Evolutionary conservation across 352 stramenopile genomes (phyloP).

Genomic region (Pilasporangium apinafurcum): DNA sequence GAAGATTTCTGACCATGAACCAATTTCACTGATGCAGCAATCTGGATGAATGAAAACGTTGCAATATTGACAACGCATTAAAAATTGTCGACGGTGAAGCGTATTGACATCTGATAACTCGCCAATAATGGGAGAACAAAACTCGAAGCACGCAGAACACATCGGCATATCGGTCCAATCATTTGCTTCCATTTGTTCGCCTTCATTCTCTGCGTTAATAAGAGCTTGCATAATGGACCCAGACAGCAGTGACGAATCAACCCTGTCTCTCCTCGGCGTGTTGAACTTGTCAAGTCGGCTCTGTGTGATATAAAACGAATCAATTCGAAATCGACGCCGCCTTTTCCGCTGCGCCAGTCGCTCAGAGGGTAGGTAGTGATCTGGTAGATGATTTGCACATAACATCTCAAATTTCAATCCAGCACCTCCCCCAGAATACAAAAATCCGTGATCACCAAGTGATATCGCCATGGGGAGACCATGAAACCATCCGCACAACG

Average conservation of each 20-base stretch:
- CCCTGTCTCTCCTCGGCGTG: conserved; percentile 2
- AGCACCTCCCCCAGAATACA: conserved; percentile 69
- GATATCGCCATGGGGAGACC: conserved; percentile 68
- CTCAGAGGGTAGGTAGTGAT: conserved; percentile 35
- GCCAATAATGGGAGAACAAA: conserved; percentile 38
- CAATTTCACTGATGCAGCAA: conserved; percentile 75
- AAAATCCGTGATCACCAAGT: conserved; percentile 32
- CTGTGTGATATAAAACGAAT: conserved; percentile 61
- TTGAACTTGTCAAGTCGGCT: conserved; percentile 28
- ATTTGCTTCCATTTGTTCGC: conserved; percentile 7
- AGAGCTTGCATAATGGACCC: conserved; percentile 49
- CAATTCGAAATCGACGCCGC: conserved; percentile 60
- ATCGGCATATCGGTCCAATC: conserved; percentile 68
- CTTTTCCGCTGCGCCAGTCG: conserved; percentile 34
- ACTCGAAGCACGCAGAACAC: conserved; percentile 77
- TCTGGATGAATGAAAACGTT: conserved; percentile 75
- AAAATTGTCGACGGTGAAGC: conserved; percentile 69
- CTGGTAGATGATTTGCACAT: conserved; percentile 51
- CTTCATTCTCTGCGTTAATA: conserved; percentile 20
- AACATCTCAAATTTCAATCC: conserved; percentile 66
- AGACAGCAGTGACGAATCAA: conserved; percentile 31
- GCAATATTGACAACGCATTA: conserved; percentile 84
- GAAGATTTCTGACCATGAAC: conserved; percentile 43
- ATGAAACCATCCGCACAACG: conserved; percentile 83
- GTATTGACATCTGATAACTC: conserved; percentile 36